These are phyloP conservation scores for Comarum palustre DNA, from an alignment of 306 rosid genomes.

Conservation along the genomic window DNA sequence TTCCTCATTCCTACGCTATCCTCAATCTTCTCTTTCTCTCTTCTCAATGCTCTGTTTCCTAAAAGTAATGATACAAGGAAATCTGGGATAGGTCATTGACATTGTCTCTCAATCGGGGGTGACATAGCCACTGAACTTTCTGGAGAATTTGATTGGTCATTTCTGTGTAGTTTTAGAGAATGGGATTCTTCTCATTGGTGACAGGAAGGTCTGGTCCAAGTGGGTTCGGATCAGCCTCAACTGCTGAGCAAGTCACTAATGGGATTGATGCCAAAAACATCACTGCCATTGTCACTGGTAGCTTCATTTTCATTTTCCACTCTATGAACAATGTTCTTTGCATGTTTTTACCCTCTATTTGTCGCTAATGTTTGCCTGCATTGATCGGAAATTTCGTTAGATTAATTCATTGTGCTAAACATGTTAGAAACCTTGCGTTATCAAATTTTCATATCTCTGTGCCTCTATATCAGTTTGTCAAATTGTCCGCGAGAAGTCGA, in stretches of 20 bases:
- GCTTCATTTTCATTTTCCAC: not conserved
- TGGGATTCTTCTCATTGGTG: slow-evolving; percentile 48
- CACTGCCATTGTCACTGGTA: slow-evolving; percentile 78
- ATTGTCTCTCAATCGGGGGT: too few relatives aligned
- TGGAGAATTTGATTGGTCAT: not conserved
- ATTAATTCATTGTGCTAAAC: not conserved
- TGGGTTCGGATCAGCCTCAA: slow-evolving; percentile 89
- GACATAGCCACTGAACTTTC: not conserved
- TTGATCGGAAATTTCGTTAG: accelerated
- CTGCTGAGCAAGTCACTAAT: slow-evolving; percentile 70
- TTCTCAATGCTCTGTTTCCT: not conserved
- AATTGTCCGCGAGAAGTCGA: not conserved
- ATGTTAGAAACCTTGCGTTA: not conserved
- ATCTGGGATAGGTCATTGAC: not conserved
- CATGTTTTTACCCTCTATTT: not conserved
- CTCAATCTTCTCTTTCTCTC: not conserved
- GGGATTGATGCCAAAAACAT: slow-evolving; percentile 69
- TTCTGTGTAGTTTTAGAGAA: slow-evolving; percentile 5
- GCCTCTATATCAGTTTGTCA: not conserved
- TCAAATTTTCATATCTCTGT: not conserved
- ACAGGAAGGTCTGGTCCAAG: slow-evolving; percentile 71
- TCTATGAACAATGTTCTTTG: not conserved
- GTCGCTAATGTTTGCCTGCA: not conserved
- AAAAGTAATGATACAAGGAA: too few relatives aligned
- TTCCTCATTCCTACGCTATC: not conserved